phyloP scores from a whole-genome alignment of 805 yeast genomes.

The Hanseniaspora meyeri region DNA sequence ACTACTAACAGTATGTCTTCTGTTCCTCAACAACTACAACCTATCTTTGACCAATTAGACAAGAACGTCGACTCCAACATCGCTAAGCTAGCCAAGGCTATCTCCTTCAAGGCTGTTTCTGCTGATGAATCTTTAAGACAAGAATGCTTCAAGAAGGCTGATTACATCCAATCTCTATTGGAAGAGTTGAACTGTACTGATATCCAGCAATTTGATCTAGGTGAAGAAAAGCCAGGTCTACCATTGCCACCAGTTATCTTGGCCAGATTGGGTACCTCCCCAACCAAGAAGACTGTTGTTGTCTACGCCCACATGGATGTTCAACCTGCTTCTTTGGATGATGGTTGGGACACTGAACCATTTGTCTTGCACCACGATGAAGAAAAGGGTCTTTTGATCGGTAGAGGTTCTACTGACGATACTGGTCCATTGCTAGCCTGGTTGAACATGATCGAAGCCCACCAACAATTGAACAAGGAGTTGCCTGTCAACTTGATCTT shows the following conservation, averaged over 20 bases:
- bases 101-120: conserved; percentile 89
- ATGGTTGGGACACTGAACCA: conserved; percentile 95
- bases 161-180: conserved; percentile 62
- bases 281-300: conserved; percentile 60
- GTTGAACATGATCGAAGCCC: conserved; percentile 88
- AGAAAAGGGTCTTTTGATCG: conserved; percentile 59
- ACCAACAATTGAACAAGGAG: conserved; percentile 67
- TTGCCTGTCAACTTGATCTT: conserved; percentile 85
- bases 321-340: conserved; percentile 85
- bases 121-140: conserved; percentile 83
- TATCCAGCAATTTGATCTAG: conserved; percentile 69
- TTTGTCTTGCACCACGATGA: conserved; percentile 54
- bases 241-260: conserved; percentile 90
- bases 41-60: conserved; percentile 45
- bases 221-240: conserved; percentile 75
- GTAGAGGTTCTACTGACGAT: conserved; percentile 95
- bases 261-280: conserved; percentile 73
- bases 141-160: conserved; percentile 78
- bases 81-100: conserved; percentile 64
- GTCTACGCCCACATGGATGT: conserved; percentile 97
- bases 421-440: conserved; percentile 97
- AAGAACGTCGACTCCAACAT: conserved; percentile 65
- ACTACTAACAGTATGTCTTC: conserved; percentile 3
- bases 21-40: conserved; percentile 10
- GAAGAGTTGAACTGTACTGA: conserved; percentile 65